These are phyloP conservation scores for Xanthoconium purpureum DNA, from an alignment of 768 basidiomycete genomes.

Conservation along the genomic window DNA sequence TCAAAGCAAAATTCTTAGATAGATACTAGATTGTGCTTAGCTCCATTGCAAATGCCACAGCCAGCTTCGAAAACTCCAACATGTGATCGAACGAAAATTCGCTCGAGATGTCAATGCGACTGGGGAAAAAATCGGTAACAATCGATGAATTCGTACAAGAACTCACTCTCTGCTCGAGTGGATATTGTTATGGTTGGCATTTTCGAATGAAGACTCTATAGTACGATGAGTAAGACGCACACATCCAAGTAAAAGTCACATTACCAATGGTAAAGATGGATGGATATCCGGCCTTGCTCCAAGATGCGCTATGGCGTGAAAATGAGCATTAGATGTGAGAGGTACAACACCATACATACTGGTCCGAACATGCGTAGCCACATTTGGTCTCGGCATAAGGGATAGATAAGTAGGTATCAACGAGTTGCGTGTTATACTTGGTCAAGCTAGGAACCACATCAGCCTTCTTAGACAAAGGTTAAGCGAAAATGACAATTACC, in stretches of 20 bases:
- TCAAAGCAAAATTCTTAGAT: neutral
- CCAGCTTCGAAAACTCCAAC: slow-evolving; percentile 84
- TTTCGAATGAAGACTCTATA: slow-evolving; percentile 64
- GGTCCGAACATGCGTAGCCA: slow-evolving; percentile 93
- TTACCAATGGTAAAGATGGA: slow-evolving; percentile 74
- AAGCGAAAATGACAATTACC: slow-evolving; percentile 39
- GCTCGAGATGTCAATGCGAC: slow-evolving; percentile 78
- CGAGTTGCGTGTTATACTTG: slow-evolving; percentile 69
- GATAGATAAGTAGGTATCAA: slow-evolving; percentile 77
- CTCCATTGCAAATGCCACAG: slow-evolving; percentile 76
- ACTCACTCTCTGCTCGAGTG: slow-evolving; percentile 79
- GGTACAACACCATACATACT: slow-evolving; percentile 47
- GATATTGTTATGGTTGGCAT: slow-evolving; percentile 73
- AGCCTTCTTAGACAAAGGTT: slow-evolving; percentile 3
- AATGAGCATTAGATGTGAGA: slow-evolving; percentile 23
- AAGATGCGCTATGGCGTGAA: slow-evolving; percentile 55
- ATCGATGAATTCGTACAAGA: slow-evolving; percentile 37
- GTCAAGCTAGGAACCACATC: slow-evolving; percentile 55
- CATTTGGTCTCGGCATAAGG: slow-evolving; percentile 83
- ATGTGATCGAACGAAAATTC: slow-evolving; percentile 93
- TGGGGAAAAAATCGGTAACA: slow-evolving; percentile 31
- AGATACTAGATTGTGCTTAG: slow-evolving; percentile 44
- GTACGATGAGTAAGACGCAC: neutral
- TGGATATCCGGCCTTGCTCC: slow-evolving; percentile 83
- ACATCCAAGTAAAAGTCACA: neutral